Conservation (phyloP, 345 rosid genomes). For the Tarenaya hassleriana region DNA sequence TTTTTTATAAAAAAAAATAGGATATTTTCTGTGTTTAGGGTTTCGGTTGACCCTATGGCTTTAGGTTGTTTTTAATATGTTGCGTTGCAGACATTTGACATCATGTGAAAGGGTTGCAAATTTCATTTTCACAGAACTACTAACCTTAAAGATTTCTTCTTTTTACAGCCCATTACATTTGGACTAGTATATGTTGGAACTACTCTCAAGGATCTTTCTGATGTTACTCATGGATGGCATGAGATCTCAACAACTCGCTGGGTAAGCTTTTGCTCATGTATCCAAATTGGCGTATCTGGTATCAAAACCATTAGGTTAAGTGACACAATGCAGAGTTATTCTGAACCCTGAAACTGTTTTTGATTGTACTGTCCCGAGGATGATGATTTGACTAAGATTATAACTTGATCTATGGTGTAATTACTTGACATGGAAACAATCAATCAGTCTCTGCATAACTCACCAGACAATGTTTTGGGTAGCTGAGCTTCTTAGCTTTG, state of each 20-base stretch:
- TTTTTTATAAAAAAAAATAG: too few species aligned
- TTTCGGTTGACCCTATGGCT: background rate
- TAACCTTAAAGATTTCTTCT: conserved; percentile 15
- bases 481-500: conserved; percentile 10
- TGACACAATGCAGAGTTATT: background rate
- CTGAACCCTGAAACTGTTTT: background rate
- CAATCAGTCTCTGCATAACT: background rate
- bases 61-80: too few species aligned
- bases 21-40: too few species aligned
- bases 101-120: conserved; percentile 11
- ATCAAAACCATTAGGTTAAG: too few species aligned
- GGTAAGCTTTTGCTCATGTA: conserved; percentile 28
- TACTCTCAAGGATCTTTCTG: conserved; percentile 50
- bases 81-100: too few species aligned
- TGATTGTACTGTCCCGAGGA: background rate
- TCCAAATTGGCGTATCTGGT: background rate
- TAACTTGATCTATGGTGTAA: background rate
- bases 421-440: background rate
- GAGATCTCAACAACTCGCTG: conserved; percentile 41
- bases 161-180: conserved; percentile 47
- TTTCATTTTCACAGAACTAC: background rate
- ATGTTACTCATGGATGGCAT: conserved; percentile 45
- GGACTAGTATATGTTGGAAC: conserved; percentile 53
- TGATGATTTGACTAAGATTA: conserved; percentile 7
- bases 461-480: background rate